Base-by-base conservation (phyloP, 176 grass and related monocot genomes). In the Areca catechu region DNA sequence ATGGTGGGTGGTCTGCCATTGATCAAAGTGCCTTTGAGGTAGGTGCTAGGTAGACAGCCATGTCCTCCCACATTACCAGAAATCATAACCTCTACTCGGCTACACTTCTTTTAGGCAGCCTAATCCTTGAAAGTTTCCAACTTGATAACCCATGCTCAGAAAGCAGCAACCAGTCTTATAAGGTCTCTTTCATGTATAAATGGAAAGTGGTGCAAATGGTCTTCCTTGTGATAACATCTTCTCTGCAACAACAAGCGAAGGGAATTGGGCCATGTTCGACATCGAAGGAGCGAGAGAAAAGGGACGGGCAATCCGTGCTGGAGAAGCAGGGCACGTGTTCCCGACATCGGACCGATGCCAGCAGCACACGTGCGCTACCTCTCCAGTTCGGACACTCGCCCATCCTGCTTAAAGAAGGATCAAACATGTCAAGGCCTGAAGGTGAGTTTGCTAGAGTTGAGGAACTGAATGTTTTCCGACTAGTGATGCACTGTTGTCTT, bases 241-340 rank as follows among this genome's bases (percentile, higher is more conserved):
- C 34, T 34, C 15, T n/a, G n/a, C n/a, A n/a, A n/a, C 9, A 5
- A 12, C 34, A 43, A 43, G 34, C 0, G 19, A 17, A 24, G n/a
- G 5, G 3, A 22, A 15, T 14, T 5, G 49, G 5, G 24, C 34
- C 34, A 10, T 43, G 34, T 43, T 43, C 34, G 34, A 43, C 34
- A 5, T 43, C 34, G 47, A 1, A 21, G 47, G 22, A 58, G 56
- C 15, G 4, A 27, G 34, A 43, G 34, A 43, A 43, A 43, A 2
- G 34, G 62, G 62, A 18, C 12, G 20, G 20, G 62, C 48, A 48
- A 65, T 20, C 62, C 22, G 62, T 51, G 62, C 48, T 65, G 62
- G 62, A 65, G 62, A 65, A 65, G 62, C 62, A 51, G 62, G 62
- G 62, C 62, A 65, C 62, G 62, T 51, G 62, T 50, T 65, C 22